Percentiles rank a stretch among this genome's conserved stretches.
These are phyloP conservation scores for Fibroporia radiculosa DNA, from an alignment of 768 basidiomycete species.

Conservation along the genomic window DNA sequence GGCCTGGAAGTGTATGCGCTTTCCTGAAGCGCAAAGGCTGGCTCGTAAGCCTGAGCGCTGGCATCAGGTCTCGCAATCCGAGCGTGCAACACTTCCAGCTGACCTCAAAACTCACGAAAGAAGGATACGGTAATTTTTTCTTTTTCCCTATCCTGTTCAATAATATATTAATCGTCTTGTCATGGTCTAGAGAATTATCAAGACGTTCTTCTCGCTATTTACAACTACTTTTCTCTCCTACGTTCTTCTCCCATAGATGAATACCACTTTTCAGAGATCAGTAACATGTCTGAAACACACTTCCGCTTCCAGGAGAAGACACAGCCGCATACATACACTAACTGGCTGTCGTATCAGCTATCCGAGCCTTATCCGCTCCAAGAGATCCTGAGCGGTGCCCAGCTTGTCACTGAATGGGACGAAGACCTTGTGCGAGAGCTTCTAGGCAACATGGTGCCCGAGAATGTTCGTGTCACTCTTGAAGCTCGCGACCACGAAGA, in stretches of 20 bases:
- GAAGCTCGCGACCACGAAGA: slow-evolving; percentile 28
- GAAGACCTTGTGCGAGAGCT: slow-evolving; percentile 15
- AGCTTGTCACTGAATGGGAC: slow-evolving; percentile 15
- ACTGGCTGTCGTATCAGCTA: slow-evolving; percentile 25
- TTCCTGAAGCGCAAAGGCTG: slow-evolving; percentile 40
- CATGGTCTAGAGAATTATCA: slow-evolving; percentile 34
- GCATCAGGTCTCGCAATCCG: slow-evolving; percentile 27
- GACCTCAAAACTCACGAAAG: slow-evolving; percentile 36
- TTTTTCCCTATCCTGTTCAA: background rate
- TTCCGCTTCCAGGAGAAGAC: slow-evolving; percentile 43
- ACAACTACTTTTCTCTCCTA: slow-evolving; percentile 31
- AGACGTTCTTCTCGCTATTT: slow-evolving; percentile 33
- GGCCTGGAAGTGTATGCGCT: slow-evolving; percentile 40
- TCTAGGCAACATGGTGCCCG: slow-evolving; percentile 15
- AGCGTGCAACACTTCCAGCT: slow-evolving; percentile 37
- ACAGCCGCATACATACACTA: slow-evolving; percentile 34
- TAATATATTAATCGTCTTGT: too few relatives aligned
- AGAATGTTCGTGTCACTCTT: slow-evolving; percentile 33
- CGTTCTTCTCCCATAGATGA: slow-evolving; percentile 14
- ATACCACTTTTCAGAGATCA: slow-evolving; percentile 37
- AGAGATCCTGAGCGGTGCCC: slow-evolving; percentile 10
- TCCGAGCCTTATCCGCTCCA: slow-evolving; percentile 14
- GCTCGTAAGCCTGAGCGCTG: slow-evolving; percentile 27
- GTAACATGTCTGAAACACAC: slow-evolving; percentile 32
- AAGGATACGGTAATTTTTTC: slow-evolving; percentile 36